A percentile compares a stretch with the other conserved stretches of the same genome.
These are phyloP conservation scores for Mycena chlorophos DNA, from an alignment of 768 basidiomycete genomes.

Conservation along the genomic window DNA sequence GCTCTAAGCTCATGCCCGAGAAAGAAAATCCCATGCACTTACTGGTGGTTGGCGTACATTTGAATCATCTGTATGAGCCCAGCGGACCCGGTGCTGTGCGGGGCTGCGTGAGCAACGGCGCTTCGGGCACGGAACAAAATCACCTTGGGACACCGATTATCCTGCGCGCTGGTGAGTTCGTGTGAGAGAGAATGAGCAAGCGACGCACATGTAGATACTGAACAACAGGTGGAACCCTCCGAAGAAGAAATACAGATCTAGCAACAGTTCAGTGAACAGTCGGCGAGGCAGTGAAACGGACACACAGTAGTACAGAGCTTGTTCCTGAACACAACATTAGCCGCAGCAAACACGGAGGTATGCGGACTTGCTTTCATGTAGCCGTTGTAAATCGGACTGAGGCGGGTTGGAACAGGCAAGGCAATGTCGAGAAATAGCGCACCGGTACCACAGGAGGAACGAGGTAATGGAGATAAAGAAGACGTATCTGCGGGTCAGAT, in stretches of 20 bases:
- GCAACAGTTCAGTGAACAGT: constrained; percentile 31
- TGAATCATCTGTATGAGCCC: constrained; percentile 92
- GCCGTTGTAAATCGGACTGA: constrained; percentile 92
- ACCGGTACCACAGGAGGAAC: constrained; percentile 96
- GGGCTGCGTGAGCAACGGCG: constrained; percentile 21
- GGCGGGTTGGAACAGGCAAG: constrained; percentile 15
- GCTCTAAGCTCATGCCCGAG: constrained; percentile 11
- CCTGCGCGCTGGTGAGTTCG: constrained; percentile 50
- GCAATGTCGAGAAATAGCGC: constrained; percentile 28
- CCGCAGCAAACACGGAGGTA: constrained; percentile 13
- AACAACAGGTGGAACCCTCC: constrained; percentile 92
- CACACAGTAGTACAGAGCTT: constrained; percentile 91
- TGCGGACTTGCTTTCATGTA: constrained; percentile 80
- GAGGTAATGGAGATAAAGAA: constrained; percentile 75
- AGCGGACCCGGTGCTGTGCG: constrained; percentile 82
- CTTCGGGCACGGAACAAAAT: constrained; percentile 35
- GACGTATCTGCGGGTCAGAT: constrained; percentile 57
- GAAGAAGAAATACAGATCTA: constrained; percentile 97
- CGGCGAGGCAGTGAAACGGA: constrained; percentile 27
- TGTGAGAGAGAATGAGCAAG: constrained; percentile 27
- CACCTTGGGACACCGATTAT: constrained; percentile 91
- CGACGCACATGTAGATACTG: constrained; percentile 83
- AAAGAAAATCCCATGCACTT: constrained; percentile 69
- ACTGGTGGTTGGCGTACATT: constrained; percentile 67
- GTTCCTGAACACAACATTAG: constrained; percentile 59